Conservation (phyloP, 176 grass and related monocot species). For the Otatea glauca region DNA sequence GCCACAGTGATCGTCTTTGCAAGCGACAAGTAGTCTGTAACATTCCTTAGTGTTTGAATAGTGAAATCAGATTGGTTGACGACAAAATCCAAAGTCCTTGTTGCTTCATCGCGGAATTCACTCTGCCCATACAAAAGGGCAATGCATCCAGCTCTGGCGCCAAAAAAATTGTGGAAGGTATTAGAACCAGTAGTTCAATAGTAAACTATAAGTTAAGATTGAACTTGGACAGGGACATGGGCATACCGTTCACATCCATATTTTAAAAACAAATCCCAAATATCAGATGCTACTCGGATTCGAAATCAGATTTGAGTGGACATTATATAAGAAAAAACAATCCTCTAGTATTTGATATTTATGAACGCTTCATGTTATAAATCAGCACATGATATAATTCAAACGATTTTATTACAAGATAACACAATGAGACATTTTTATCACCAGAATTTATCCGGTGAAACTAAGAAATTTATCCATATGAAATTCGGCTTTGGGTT, state of each 20-base stretch:
- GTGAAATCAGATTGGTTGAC: conserved; percentile 98
- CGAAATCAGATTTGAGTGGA: background rate
- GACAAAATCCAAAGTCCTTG: conserved; percentile 76
- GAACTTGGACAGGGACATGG: background rate
- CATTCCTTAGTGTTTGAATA: conserved; percentile 80
- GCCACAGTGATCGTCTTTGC: conserved; percentile 80
- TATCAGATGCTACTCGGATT: background rate
- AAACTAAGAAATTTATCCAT: background rate
- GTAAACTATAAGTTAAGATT: background rate
- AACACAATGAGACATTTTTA: background rate
- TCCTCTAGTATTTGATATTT: background rate
- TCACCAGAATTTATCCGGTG: background rate
- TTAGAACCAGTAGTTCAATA: conserved; percentile 34
- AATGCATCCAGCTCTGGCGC: conserved; percentile 69
- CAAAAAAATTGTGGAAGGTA: conserved; percentile 27
- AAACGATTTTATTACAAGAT: background rate
- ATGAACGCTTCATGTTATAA: background rate
- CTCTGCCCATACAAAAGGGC: conserved; percentile 68
- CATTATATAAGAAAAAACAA: background rate
- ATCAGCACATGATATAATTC: background rate
- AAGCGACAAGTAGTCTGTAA: conserved; percentile 86
- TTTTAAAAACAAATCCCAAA: background rate
- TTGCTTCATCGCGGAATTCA: conserved; percentile 64
- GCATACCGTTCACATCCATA: background rate
- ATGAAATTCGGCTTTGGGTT: background rate